Evolutionary conservation across 2,329 filamentous ascomycete genomes (phyloP).

Genomic region (Exophiala sp.): DNA sequence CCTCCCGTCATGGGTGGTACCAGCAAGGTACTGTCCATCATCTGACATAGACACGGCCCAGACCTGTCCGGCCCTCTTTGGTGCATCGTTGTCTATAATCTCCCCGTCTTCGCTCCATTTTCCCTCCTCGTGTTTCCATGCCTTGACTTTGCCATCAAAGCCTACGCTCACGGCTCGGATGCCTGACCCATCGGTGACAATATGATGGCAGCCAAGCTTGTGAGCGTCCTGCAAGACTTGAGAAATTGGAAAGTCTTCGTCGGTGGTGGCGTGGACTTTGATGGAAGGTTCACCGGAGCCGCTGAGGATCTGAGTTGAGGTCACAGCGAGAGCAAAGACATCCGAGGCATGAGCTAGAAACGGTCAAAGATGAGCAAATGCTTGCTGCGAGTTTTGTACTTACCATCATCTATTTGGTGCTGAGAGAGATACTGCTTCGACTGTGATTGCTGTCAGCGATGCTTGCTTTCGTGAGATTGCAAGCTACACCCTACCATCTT

Average conservation of each 20-base stretch:
- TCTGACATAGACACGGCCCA: slow-evolving; percentile 87
- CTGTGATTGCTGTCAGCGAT: slow-evolving; percentile 45
- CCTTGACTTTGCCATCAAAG: slow-evolving; percentile 82
- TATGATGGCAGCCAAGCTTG: slow-evolving; percentile 85
- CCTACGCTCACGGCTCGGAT: slow-evolving; percentile 75
- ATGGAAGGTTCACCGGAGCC: slow-evolving; percentile 80
- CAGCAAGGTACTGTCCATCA: slow-evolving; percentile 80
- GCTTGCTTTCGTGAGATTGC: slow-evolving; percentile 17
- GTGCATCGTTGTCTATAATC: slow-evolving; percentile 34
- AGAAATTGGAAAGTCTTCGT: slow-evolving; percentile 67
- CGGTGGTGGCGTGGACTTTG: slow-evolving; percentile 75
- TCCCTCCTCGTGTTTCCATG: slow-evolving; percentile 66
- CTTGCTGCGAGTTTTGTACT: slow-evolving; percentile 29
- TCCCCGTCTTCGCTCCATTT: slow-evolving; percentile 52
- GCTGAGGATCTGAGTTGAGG: slow-evolving; percentile 70
- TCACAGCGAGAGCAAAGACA: slow-evolving; percentile 79
- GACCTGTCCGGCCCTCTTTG: slow-evolving; percentile 63
- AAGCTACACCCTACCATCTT: slow-evolving; percentile 11
- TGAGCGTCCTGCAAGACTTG: slow-evolving; percentile 80
- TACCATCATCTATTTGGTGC: slow-evolving; percentile 84
- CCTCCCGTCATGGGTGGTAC: slow-evolving; percentile 80
- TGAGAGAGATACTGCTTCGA: slow-evolving; percentile 98
- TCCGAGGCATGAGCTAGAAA: slow-evolving; percentile 73
- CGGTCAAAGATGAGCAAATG: slow-evolving; percentile 29
- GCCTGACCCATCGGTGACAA: slow-evolving; percentile 68